Evolutionary conservation across 441 rosid genomes (phyloP).

Genomic region (Erodium chrysanthum): DNA sequence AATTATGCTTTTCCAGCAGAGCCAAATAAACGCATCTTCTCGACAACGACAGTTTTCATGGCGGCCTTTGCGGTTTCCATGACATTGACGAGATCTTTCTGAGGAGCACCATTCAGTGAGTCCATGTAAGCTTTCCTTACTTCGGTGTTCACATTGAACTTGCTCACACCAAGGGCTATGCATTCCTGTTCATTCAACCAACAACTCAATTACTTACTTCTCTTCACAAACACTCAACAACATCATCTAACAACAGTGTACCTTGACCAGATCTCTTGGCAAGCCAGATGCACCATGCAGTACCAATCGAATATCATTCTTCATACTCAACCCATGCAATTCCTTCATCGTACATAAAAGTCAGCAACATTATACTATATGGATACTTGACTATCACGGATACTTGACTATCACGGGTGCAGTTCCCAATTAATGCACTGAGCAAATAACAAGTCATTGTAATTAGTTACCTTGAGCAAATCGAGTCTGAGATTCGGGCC

Average conservation of each 20-base stretch:
- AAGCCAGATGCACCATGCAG: conserved; percentile 95
- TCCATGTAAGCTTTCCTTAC: conserved; percentile 73
- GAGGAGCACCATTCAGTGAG: conserved; percentile 31
- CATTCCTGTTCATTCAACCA: conserved; percentile 36
- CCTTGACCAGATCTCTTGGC: conserved; percentile 65
- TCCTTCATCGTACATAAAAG: conserved; percentile 38
- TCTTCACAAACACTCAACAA: no score
- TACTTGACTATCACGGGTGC: no score
- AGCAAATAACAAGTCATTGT: no score
- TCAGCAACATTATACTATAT: conserved; percentile 9
- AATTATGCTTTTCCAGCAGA: conserved; percentile 67
- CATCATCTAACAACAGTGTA: conserved; percentile 11
- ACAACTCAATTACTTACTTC: neutral
- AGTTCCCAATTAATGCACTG: no score
- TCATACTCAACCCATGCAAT: conserved; percentile 46
- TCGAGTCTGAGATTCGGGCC: conserved; percentile 87
- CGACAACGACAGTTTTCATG: conserved; percentile 70
- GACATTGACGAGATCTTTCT: conserved; percentile 62
- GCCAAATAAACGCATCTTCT: conserved; percentile 81
- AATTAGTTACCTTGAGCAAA: conserved; percentile 55
- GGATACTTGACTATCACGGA: no score
- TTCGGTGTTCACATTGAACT: conserved; percentile 91
- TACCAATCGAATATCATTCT: conserved; percentile 71
- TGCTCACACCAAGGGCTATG: conserved; percentile 65
- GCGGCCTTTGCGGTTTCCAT: conserved; percentile 68